Evolutionary conservation across 1,284 basidiomycete species (phyloP), one percentile per base, ranked within the genome.

Genomic region (Neonothopanus nambi): DNA sequence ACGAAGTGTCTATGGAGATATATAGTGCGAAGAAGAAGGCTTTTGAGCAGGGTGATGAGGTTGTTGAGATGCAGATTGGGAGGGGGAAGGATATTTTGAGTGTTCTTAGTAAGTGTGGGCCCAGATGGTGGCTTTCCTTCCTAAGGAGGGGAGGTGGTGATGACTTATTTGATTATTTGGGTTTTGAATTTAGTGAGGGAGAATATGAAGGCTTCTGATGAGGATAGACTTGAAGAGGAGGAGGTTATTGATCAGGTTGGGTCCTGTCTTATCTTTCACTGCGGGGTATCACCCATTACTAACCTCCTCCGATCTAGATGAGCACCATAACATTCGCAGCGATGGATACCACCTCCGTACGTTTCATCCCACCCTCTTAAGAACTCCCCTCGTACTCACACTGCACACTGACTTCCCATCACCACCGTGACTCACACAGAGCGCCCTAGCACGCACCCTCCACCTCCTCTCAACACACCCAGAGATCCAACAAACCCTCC

Each of bases 81-180:
- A 61, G 60, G 36, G 73, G 72, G 15, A 77, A 75, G 46, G 77
- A 80, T 60, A 71, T 80, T 40, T 67, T 80, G 46, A 79, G 74
- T 52, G 69, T 74, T 47, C 59, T 80, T 9, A 65, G 77, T 76
- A 58, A 45, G 50, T 52, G 3, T 9, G 20, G 70, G 64, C 20
- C 5, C 5, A 17, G 3, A 21, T 33, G 17, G n/a, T 30, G 20
- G n/a, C n/a, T 23, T 24, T 36, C 24, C 41, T 18, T 8, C 52
- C 1, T 56, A 9, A 6, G 24, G n/a, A n/a, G n/a, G n/a, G n/a
- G n/a, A n/a, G n/a, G n/a, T n/a, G n/a, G n/a, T n/a, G n/a, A n/a
- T n/a, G n/a, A n/a, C 17, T 40, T 18, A 18, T 46, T 38, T 23
- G 3, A 53, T 1, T 57, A 5, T 15, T 36, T 15, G 23, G 21